Base-by-base conservation (phyloP, 306 rosid genomes). In the Gastrolobium bilobum region DNA sequence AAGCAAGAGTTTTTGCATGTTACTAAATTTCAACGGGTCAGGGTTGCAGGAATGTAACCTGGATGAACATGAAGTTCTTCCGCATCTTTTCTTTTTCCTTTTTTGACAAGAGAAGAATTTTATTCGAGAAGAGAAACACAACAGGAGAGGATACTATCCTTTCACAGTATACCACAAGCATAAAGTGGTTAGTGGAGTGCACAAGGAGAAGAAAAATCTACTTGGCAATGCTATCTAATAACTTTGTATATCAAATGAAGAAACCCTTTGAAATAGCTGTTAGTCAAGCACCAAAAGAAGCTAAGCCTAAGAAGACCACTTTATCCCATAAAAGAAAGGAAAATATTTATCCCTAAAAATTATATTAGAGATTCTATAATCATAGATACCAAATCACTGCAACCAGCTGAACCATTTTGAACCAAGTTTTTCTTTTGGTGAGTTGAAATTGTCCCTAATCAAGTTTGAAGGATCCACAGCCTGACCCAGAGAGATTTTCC, bases 1-100 rank as follows among this genome's bases (percentile, higher is more conserved):
- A 30, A 85, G 56, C 34, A 15, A 78, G 60, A 34, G 67, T 75
- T 29, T 79, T 78, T 57, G 67, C 66, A 62, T 85, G 65, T 44
- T 68, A 52, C 52, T 69, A 43, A 78, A 56, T 46, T 1, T 61
- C 75, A 72, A 65, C 14, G 50, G 52, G 47, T 82, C 58, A 37
- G 56, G 53, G 59, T 68, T 67, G 38, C 34, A 33, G 63, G 65
- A 69, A 44, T 61, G 51, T 53, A 62, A 57, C 40, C 65, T 57
- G 62, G 73, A 81, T 58, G 48, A 60, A 58, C 37, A 44, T 38
- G 3, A 52, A 13, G 47, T 44, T 53, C 29, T 64, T 71, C 42
- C 4, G 50, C 50, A 9, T 80, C 13, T 11, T 51, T 73, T 40
- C 43, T 44, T 13, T 43, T 40, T 7, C 58, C 58, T 34, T 20